Evolutionary conservation across 2,329 filamentous ascomycete genomes (phyloP), one percentile per base, ranked within the genome.

Genomic region (Mycosphaerella sp.): DNA sequence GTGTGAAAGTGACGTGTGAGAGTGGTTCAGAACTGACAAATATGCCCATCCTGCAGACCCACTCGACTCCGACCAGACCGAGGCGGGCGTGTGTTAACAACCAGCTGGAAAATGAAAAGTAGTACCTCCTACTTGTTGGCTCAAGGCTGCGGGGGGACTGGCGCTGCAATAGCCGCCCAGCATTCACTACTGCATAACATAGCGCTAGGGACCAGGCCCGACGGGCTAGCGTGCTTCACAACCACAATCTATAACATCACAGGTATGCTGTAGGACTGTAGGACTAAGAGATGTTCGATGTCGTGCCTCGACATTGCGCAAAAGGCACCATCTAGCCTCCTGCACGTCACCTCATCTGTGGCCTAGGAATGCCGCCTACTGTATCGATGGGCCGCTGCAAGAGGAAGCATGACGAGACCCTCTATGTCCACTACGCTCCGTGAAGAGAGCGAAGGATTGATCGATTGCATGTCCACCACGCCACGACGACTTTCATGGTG

Each of bases 11-110:
- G n/a, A n/a, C n/a, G n/a, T n/a, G n/a, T n/a, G 12, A 47, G 31
- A 51, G 43, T 51, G 48, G 47, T 34, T 45, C 32, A 17, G 31
- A 47, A 34, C 44, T 55, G 53, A 55, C 53, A 51, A 55, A 55
- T 55, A 44, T 41, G 48, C n/a, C 41, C 48, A 51, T 45, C 40
- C 31, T 51, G 48, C 32, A 47, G 38, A 43, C 40, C 48, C 48
- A 55, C 53, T 38, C 31, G 23, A 21, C 26, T 26, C 26, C 26
- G 26, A 26, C 26, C n/a, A n/a, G n/a, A n/a, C n/a, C n/a, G n/a
- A n/a, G n/a, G n/a, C n/a, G n/a, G n/a, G n/a, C n/a, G n/a, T n/a
- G n/a, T n/a, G n/a, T n/a, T n/a, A n/a, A n/a, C n/a, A n/a, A n/a
- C n/a, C n/a, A n/a, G n/a, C n/a, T n/a, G n/a, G n/a, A n/a, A n/a